phyloP scores from a whole-genome alignment of 2,329 filamentous ascomycete genomes.

The Periconia macrospinosa region DNA sequence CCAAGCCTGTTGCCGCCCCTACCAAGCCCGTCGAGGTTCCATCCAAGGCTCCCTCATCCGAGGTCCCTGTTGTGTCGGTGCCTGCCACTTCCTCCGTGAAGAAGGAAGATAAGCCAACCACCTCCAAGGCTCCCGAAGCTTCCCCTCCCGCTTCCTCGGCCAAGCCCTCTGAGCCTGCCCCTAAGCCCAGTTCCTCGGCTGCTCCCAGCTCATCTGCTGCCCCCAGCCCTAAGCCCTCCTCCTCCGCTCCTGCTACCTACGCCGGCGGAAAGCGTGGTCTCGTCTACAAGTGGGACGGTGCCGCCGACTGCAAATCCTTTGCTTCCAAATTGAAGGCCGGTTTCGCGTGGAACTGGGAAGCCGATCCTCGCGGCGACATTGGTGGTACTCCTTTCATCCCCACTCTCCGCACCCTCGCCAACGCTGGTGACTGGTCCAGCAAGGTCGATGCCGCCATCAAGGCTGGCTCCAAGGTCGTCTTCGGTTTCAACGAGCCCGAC shows the following conservation, averaged over 20 bases:
- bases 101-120: not conserved
- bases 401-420: slow-evolving; percentile 43
- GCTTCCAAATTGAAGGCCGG: slow-evolving; percentile 46
- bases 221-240: slow-evolving; percentile 20
- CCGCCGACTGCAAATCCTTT: slow-evolving; percentile 57
- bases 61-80: not conserved
- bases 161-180: slow-evolving; percentile 5
- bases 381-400: slow-evolving; percentile 63
- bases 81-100: not conserved
- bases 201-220: slow-evolving; percentile 1
- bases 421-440: slow-evolving; percentile 27
- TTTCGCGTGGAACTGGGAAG: slow-evolving; percentile 73
- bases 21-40: slow-evolving; percentile 10
- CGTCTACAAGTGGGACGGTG: slow-evolving; percentile 62
- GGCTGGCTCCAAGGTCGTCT: slow-evolving; percentile 37
- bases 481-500: slow-evolving; percentile 47
- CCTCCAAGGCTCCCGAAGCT: slow-evolving; percentile 4
- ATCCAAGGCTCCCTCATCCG: not conserved
- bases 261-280: slow-evolving; percentile 64
- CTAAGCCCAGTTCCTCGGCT: slow-evolving; percentile 11
- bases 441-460: slow-evolving; percentile 46
- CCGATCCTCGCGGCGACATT: slow-evolving; percentile 41
- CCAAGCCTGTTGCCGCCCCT: slow-evolving; percentile 11
- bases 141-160: slow-evolving; percentile 16
- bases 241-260: slow-evolving; percentile 25